phyloP scores from a whole-genome alignment of 768 basidiomycete genomes.

The Agaricus sinodeliciosus region DNA sequence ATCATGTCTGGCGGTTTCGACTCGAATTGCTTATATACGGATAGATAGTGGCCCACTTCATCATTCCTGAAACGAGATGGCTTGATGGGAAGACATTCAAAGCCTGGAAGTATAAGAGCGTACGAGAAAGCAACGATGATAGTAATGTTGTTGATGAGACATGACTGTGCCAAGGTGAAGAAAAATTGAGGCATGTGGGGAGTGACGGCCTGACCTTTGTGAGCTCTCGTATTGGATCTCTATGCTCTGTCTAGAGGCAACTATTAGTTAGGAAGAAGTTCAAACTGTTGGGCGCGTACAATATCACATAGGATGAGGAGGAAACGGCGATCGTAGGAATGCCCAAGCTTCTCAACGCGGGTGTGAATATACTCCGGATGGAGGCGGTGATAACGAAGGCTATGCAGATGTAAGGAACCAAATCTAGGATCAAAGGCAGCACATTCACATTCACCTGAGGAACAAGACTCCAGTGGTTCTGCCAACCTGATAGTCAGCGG shows the following conservation, averaged over 20 bases:
- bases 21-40: slow-evolving; percentile 90
- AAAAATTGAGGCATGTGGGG: slow-evolving; percentile 1
- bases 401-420: slow-evolving; percentile 21
- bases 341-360: slow-evolving; percentile 82
- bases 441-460: slow-evolving; percentile 67
- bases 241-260: slow-evolving; percentile 72
- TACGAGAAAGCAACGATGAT: slow-evolving; percentile 86
- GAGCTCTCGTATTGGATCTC: slow-evolving; percentile 85
- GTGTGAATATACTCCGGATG: slow-evolving; percentile 96
- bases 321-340: slow-evolving; percentile 76
- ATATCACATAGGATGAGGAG: slow-evolving; percentile 89
- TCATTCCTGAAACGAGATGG: slow-evolving; percentile 50
- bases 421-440: background rate
- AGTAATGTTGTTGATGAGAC: slow-evolving; percentile 90
- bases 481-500: slow-evolving; percentile 94
- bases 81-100: background rate
- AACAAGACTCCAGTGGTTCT: slow-evolving; percentile 88
- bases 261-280: background rate
- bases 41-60: slow-evolving; percentile 88
- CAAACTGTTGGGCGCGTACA: slow-evolving; percentile 37
- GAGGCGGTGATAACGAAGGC: slow-evolving; percentile 89
- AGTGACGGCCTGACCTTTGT: slow-evolving; percentile 54
- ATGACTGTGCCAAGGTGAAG: slow-evolving; percentile 39
- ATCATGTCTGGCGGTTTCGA: slow-evolving; percentile 90
- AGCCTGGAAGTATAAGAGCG: background rate